Conservation (phyloP, 352 stramenopile genomes). For the Globisporangium camurandrum region DNA sequence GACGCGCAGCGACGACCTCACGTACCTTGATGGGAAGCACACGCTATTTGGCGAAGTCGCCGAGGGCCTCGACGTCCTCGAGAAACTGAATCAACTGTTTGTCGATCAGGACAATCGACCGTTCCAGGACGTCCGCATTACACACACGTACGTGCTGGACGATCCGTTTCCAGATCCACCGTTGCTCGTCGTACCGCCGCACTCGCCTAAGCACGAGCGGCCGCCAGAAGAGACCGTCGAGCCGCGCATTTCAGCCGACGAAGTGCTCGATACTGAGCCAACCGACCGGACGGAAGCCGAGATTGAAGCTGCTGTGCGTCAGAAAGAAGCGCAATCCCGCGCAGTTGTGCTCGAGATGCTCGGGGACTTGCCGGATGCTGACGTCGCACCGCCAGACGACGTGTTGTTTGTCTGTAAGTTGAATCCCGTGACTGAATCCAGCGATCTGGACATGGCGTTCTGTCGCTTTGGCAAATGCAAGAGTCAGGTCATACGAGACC, state of each 20-base stretch:
- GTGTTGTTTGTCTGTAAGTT: slow-evolving; percentile 98
- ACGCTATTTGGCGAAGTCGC: slow-evolving; percentile 90
- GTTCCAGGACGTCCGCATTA: slow-evolving; percentile 96
- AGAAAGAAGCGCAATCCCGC: slow-evolving; percentile 92
- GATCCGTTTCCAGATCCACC: slow-evolving; percentile 78
- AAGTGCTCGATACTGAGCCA: slow-evolving; percentile 73
- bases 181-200: slow-evolving; percentile 61
- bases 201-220: slow-evolving; percentile 82
- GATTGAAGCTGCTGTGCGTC: slow-evolving; percentile 80
- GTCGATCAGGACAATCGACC: slow-evolving; percentile 93
- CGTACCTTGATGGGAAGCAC: slow-evolving; percentile 88
- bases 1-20: slow-evolving; percentile 81
- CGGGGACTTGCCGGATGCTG: slow-evolving; percentile 95
- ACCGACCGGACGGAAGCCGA: slow-evolving; percentile 78
- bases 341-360: slow-evolving; percentile 99
- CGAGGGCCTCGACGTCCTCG: slow-evolving; percentile 92
- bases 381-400: slow-evolving; percentile 96
- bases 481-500: slow-evolving; percentile 95
- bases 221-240: slow-evolving; percentile 90
- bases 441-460: slow-evolving; percentile 94
- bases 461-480: slow-evolving; percentile 86
- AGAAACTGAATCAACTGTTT: slow-evolving; percentile 92
- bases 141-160: slow-evolving; percentile 87
- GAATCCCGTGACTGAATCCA: slow-evolving; percentile 91
- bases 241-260: slow-evolving; percentile 83